Evolutionary conservation across 176 grass and related monocot species (phyloP).

Genomic region (Phyllostachys edulis): DNA sequence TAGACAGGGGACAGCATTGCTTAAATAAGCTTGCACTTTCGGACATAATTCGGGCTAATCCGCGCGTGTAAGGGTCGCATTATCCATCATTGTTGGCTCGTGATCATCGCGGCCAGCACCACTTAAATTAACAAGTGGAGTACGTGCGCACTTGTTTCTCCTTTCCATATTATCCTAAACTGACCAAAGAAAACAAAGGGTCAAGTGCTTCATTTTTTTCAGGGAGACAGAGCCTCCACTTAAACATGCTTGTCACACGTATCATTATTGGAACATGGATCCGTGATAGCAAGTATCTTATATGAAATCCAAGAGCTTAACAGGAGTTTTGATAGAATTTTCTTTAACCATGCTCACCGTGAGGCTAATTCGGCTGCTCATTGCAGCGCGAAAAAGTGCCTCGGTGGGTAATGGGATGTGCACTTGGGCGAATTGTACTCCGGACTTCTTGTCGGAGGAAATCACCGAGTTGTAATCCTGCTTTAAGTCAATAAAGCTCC

Average conservation of each 20-base stretch:
- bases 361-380: too few species aligned
- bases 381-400: too few species aligned
- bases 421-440: too few species aligned
- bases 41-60: slow-evolving; percentile 2
- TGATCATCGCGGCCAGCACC: slow-evolving; percentile 13
- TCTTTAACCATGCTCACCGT: too few species aligned
- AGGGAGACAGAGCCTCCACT: slow-evolving; percentile 5
- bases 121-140: slow-evolving; percentile 32
- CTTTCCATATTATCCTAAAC: not conserved
- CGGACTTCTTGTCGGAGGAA: too few species aligned
- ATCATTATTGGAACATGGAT: too few species aligned
- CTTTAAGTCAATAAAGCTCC: too few species aligned
- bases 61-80: not conserved
- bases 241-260: not conserved
- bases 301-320: too few species aligned
- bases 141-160: slow-evolving; percentile 29
- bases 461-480: too few species aligned
- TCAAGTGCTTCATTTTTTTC: not conserved
- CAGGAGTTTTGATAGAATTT: too few species aligned
- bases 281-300: too few species aligned
- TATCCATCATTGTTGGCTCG: slow-evolving; percentile 18
- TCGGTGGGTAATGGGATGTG: too few species aligned
- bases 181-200: not conserved
- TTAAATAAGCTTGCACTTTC: slow-evolving; percentile 22
- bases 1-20: slow-evolving; percentile 16